phyloP scores from a whole-genome alignment of 2,329 filamentous ascomycete species.

The Emergomyces pasteurianus region DNA sequence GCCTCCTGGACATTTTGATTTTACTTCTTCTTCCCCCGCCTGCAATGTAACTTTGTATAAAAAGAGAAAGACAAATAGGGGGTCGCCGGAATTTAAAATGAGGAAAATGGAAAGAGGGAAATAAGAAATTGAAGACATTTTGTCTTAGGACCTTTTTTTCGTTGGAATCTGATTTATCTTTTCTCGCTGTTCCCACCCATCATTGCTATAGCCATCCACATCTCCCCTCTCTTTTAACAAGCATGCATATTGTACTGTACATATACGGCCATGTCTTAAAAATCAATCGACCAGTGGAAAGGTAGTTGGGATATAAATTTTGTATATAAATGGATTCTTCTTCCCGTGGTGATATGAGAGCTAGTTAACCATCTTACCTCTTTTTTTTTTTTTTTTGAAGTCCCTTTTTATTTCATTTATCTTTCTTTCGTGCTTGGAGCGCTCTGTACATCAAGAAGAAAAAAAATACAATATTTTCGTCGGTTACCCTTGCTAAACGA shows the following conservation, averaged over 20 bases:
- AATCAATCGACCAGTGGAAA: background rate
- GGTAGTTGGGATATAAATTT: background rate
- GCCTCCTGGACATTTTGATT: background rate
- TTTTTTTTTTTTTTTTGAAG: background rate
- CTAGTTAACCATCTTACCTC: background rate
- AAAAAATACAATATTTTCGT: too few relatives aligned
- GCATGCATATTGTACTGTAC: background rate
- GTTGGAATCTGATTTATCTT: background rate
- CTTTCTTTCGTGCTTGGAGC: background rate
- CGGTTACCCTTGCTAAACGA: too few relatives aligned
- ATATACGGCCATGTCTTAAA: background rate
- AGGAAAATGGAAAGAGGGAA: background rate
- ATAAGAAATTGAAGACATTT: background rate
- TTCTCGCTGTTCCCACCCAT: background rate
- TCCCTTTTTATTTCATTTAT: background rate
- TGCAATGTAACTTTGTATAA: background rate
- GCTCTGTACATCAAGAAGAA: too few relatives aligned
- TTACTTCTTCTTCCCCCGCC: background rate
- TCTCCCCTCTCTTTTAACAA: background rate
- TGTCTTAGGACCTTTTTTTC: background rate
- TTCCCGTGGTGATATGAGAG: background rate
- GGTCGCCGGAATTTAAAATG: background rate
- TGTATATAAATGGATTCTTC: background rate
- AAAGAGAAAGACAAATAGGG: background rate
- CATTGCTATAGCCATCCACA: background rate